Evolutionary conservation across 139 green algal species (phyloP).

Genomic region (Dunaliella sp.): DNA sequence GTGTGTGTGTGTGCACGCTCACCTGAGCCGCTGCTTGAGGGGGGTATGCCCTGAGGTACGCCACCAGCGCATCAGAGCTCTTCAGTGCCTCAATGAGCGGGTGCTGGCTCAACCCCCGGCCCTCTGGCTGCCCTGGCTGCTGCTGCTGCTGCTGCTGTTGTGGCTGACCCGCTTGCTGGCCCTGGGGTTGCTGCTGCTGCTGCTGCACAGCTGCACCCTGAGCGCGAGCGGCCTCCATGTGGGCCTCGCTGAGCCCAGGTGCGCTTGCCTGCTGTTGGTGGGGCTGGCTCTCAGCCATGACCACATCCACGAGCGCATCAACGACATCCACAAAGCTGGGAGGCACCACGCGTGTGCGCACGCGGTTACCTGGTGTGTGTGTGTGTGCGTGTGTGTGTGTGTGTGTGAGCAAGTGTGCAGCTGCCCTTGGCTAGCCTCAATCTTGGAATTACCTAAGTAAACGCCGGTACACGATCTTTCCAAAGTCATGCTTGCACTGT

Average conservation of each 20-base stretch:
- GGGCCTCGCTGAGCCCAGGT: slow-evolving; percentile 12
- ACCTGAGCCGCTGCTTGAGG: slow-evolving; percentile 49
- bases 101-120: not conserved
- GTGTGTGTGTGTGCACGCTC: no score
- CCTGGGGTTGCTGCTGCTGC: not conserved
- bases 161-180: not conserved
- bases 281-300: slow-evolving; percentile 34
- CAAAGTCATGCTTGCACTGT: no score
- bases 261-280: not conserved
- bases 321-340: slow-evolving; percentile 77
- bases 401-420: not conserved
- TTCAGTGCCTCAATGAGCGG: slow-evolving; percentile 12
- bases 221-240: slow-evolving; percentile 23
- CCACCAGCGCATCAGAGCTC: slow-evolving; percentile 33
- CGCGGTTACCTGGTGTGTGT: not conserved
- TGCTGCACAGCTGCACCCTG: not conserved
- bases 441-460: not conserved
- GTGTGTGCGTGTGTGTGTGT: not conserved
- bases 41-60: slow-evolving; percentile 20
- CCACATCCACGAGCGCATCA: slow-evolving; percentile 74
- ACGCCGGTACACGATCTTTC: no score
- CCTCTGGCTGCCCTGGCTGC: no score
- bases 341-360: slow-evolving; percentile 52
- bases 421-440: not conserved
- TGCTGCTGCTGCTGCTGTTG: slow-evolving; percentile 13